phyloP scores from a whole-genome alignment of 495 filamentous ascomycete species.

The Penicillium cinerascens region DNA sequence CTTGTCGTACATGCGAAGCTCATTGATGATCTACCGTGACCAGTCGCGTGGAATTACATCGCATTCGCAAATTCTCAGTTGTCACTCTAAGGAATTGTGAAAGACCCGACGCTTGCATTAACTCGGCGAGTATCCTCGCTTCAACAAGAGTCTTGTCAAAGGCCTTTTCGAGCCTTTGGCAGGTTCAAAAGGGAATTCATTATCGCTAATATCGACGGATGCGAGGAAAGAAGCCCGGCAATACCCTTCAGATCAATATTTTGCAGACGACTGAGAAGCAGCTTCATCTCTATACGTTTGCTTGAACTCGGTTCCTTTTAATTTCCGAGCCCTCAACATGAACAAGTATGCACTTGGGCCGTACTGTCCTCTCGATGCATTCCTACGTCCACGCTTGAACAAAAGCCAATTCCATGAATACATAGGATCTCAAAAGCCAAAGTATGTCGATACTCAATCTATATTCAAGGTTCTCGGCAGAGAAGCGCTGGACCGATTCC shows the following conservation, averaged over 20 bases:
- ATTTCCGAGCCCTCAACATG: background rate
- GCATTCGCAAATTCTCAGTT: too few species aligned
- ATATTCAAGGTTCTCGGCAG: too few species aligned
- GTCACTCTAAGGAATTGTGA: too few species aligned
- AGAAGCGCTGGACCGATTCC: background rate
- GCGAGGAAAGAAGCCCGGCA: background rate
- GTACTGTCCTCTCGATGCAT: background rate
- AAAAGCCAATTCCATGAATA: background rate
- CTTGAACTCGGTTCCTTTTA: background rate
- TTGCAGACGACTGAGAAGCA: background rate
- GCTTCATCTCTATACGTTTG: background rate
- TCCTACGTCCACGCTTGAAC: background rate
- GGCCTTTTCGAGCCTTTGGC: background rate
- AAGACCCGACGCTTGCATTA: too few species aligned
- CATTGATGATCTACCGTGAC: too few species aligned
- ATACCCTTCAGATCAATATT: background rate
- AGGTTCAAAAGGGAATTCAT: background rate
- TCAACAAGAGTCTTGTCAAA: background rate
- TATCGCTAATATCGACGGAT: background rate
- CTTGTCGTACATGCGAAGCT: too few species aligned
- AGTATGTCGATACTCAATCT: too few species aligned
- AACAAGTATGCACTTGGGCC: background rate
- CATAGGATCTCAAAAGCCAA: too few species aligned
- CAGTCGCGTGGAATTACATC: too few species aligned
- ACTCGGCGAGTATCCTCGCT: background rate